Base-by-base conservation (phyloP, 768 basidiomycete species). In the Tricholoma sp. region DNA sequence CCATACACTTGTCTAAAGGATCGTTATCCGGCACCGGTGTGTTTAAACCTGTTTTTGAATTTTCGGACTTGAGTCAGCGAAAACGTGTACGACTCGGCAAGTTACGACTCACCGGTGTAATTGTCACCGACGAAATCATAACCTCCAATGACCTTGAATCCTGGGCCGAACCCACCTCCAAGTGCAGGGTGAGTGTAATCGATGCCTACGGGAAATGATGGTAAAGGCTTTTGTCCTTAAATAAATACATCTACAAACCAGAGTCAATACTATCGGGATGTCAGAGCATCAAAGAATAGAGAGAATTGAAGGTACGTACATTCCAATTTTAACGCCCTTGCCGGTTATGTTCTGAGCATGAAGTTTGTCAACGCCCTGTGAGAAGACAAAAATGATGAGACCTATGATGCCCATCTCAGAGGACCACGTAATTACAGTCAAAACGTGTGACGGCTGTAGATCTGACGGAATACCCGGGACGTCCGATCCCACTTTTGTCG, bases 261-360 rank as follows among this genome's bases (percentile, higher is more conserved):
- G 77, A 75, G 60, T 84, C 83, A 53, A 87, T 74, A 45, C 80
- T 82, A 49, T 31, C 37, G 35, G 5, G 24, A 5, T 35, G 51
- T 29, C 22, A n/a, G 14, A 46, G 43, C 8, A 19, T 22, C n/a
- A 19, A 57, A 27, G 32, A 12, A 54, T 29, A 29, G 52, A 50
- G 12, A 31, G 35, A 47, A 12, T 8, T 32, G 2, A 54, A 9
- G 27, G 19, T 12, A 61, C 80, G 67, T 56, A 83, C 82, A 88
- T 82, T 59, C 79, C 88, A 55, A 91, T 77, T 63, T 85, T 86
- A 67, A 88, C 73, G 2, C 86, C 86, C 41, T 77, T 77, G 11
- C 89, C 88, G 24, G 75, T 74, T 63, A 83, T 76, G 0, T 85
- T 86, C 59, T 77, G 64, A 5, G 83, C 83, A 64, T 89, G 86